phyloP scores from a whole-genome alignment of 169 alveolate species.

The Theileria parva region DNA sequence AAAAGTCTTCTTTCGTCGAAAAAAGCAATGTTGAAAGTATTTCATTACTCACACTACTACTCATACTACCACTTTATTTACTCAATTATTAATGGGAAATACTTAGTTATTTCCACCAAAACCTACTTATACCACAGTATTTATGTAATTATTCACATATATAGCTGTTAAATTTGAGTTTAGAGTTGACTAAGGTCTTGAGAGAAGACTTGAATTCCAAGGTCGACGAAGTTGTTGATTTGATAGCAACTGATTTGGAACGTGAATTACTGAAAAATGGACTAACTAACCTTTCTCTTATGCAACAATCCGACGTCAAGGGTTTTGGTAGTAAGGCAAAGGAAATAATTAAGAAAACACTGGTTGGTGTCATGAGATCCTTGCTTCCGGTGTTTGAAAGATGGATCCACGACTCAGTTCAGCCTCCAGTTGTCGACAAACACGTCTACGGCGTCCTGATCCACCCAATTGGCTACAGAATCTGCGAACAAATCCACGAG shows the following conservation, averaged over 20 bases:
- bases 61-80: background rate
- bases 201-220: constrained; percentile 52
- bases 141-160: background rate
- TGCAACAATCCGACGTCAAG: constrained; percentile 11
- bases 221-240: constrained; percentile 56
- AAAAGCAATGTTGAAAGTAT: constrained; percentile 11
- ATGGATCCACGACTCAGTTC: constrained; percentile 62
- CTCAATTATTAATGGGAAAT: background rate
- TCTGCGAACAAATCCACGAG: constrained; percentile 58
- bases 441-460: constrained; percentile 56
- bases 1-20: constrained; percentile 12
- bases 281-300: background rate
- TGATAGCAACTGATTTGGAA: constrained; percentile 55
- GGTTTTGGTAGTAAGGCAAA: constrained; percentile 34
- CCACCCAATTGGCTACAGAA: constrained; percentile 55
- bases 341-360: constrained; percentile 42
- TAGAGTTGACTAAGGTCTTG: constrained; percentile 44
- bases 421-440: constrained; percentile 61
- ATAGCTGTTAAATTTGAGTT: background rate
- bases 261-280: constrained; percentile 28
- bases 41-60: no score
- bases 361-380: constrained; percentile 43
- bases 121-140: no score
- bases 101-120: no score
- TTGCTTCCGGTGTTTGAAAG: constrained; percentile 56